Evolutionary conservation across 805 yeast species (phyloP).

Genomic region (Metschnikowia lachancei): DNA sequence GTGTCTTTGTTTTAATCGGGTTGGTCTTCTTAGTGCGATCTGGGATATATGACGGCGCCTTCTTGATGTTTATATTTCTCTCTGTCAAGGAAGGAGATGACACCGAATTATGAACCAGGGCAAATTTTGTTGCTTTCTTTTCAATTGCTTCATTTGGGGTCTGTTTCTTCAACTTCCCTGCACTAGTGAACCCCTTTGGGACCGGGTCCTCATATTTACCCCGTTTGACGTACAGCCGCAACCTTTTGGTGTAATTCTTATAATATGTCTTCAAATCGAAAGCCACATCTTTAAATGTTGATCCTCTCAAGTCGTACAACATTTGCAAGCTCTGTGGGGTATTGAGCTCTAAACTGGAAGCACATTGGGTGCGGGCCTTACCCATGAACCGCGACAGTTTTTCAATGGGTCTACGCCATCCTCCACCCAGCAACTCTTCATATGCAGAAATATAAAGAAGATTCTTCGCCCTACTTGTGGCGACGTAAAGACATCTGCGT

Average conservation of each 20-base stretch:
- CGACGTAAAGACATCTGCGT: conserved; percentile 82
- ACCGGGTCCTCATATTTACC: background rate
- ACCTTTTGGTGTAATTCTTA: conserved; percentile 4
- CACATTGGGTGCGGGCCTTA: conserved; percentile 9
- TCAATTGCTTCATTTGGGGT: background rate
- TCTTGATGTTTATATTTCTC: background rate
- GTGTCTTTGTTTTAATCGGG: background rate
- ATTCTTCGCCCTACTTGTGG: conserved; percentile 76
- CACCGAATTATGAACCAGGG: too few species aligned
- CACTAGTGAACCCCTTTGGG: conserved; percentile 8
- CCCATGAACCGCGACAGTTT: conserved; percentile 30
- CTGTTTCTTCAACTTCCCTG: conserved; percentile 6
- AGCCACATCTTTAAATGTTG: background rate
- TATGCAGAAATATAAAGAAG: conserved; percentile 47
- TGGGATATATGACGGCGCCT: conserved; percentile 13
- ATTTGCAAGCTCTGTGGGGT: conserved; percentile 15
- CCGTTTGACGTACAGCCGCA: conserved; percentile 10
- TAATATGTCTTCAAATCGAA: conserved; percentile 5
- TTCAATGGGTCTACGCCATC: conserved; percentile 23
- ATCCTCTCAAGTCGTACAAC: conserved; percentile 19
- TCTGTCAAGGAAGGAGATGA: background rate
- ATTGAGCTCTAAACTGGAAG: conserved; percentile 21
- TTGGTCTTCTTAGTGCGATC: background rate
- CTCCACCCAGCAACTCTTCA: conserved; percentile 15
- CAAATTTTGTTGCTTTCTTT: background rate